Evolutionary conservation across 371 early-diverging fungal genomes (phyloP), one percentile per base, ranked within the genome.

Genomic region (Mortierella sp.): DNA sequence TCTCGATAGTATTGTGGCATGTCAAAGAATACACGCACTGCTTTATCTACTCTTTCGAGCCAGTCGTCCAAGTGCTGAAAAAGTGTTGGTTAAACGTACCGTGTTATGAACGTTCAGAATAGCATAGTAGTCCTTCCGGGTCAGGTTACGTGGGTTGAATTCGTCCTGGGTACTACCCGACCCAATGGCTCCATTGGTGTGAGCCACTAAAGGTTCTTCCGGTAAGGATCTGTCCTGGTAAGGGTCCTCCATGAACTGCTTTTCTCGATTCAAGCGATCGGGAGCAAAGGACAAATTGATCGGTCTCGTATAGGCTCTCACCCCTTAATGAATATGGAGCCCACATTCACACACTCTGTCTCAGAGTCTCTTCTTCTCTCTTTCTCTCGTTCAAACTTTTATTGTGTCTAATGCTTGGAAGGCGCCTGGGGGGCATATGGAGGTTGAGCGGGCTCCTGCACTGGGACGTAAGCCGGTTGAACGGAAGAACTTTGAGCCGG

Each of bases 81-180:
- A n/a, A n/a, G n/a, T n/a, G n/a, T n/a, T n/a, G n/a, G n/a, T n/a
- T n/a, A 34, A 34, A 34, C 34, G 34, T 82, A 93, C 96, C 56
- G 82, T 87, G 65, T 87, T 89, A 5, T 91, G 83, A 38, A 96
- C 84, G 63, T 95, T 96, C 52, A 96, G 83, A 31, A 94, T 81
- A 16, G 89, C 92, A 71, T 96, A 96, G 80, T 87, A 91, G 82
- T 95, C 94, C 26, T 80, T 61, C 39, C 82, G 55, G 26, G 82
- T 72, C 12, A 86, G 85, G 28, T 73, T 67, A 18, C 84, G 45
- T 26, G 64, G 58, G 18, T 83, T 84, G 30, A 84, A 82, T 48
- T 86, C 85, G 28, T 79, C 80, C n/a, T 71, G 71, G n/a, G 19
- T 7, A 28, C 28, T 18, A 8, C 27, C 21, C 9, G 42, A 45